Conservation (phyloP, 257 asterid species). For the Salvia rosmarinus region DNA sequence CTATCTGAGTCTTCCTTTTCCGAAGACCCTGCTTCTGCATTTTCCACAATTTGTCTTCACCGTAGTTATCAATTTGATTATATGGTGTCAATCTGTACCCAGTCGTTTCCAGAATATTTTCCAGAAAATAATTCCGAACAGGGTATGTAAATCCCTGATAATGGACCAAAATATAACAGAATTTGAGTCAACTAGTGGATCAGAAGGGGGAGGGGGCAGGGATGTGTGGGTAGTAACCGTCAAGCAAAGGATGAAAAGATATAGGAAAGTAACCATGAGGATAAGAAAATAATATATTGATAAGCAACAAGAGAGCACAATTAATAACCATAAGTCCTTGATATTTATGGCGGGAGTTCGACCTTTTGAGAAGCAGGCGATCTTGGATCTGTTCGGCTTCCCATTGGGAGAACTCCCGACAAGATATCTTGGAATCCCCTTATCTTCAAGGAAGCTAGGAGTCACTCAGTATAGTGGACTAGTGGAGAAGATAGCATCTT, state of each 20-base stretch:
- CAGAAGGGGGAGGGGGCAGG: neutral
- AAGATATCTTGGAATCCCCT: too few species aligned
- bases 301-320: neutral
- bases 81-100: conserved; percentile 71
- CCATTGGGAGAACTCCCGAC: too few species aligned
- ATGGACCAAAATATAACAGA: conserved; percentile 21
- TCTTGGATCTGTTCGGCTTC: too few species aligned
- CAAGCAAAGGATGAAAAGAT: neutral
- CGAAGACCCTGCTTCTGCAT: conserved; percentile 81
- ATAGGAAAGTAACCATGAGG: conserved; percentile 12
- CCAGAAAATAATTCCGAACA: conserved; percentile 77
- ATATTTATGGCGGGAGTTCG: too few species aligned
- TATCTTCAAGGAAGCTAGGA: too few species aligned
- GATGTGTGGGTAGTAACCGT: neutral
- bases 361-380: too few species aligned
- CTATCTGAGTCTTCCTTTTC: conserved; percentile 87
- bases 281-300: neutral
- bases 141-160: conserved; percentile 90
- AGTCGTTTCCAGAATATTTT: conserved; percentile 76
- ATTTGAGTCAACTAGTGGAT: conserved; percentile 21
- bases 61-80: conserved; percentile 93
- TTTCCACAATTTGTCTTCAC: conserved; percentile 94
- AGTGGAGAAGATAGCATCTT: too few species aligned
- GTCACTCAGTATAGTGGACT: too few species aligned
- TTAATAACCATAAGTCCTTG: too few species aligned